A percentile compares a stretch with the other conserved stretches of the same genome.
phyloP scores from a whole-genome alignment of 495 filamentous ascomycete species.

The Penicillium bovifimosum region DNA sequence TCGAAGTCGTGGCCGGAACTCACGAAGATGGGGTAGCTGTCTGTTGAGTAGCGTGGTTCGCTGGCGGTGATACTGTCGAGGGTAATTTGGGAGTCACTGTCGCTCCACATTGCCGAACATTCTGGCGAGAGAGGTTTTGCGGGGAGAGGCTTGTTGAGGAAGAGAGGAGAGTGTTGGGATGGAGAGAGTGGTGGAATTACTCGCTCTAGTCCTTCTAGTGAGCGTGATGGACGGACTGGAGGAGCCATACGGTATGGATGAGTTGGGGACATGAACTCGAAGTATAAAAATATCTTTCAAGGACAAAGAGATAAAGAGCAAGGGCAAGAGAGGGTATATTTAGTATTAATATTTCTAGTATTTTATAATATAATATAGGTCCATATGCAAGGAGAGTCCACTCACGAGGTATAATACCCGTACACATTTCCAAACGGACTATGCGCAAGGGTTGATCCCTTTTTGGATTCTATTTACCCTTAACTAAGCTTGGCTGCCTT shows the following conservation, averaged over 20 bases:
- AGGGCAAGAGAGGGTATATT: not conserved
- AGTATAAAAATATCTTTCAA: not conserved
- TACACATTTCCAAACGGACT: conserved; percentile 5
- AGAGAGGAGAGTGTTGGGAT: conserved; percentile 12
- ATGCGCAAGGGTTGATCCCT: conserved; percentile 3
- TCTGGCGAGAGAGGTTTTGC: conserved; percentile 27
- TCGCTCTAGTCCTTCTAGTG: conserved; percentile 41
- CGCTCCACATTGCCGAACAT: conserved; percentile 26
- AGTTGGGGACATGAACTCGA: conserved; percentile 20
- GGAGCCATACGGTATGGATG: conserved; percentile 28
- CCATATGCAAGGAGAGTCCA: no score
- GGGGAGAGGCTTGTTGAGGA: conserved; percentile 37
- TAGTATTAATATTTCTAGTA: no score
- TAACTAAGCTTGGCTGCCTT: conserved; percentile 50
- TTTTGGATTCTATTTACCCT: not conserved
- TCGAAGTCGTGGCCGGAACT: conserved; percentile 32
- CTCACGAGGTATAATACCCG: no score
- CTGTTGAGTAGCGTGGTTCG: conserved; percentile 26
- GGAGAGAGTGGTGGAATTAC: conserved; percentile 32
- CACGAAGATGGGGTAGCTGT: conserved; percentile 38
- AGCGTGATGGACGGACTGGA: conserved; percentile 34
- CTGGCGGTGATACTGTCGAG: conserved; percentile 26
- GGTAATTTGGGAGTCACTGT: conserved; percentile 26
- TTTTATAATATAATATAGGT: not conserved
- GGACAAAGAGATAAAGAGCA: not conserved